Conservation (phyloP, 2,329 filamentous ascomycete genomes). For the Leptographium radiaticola region DNA sequence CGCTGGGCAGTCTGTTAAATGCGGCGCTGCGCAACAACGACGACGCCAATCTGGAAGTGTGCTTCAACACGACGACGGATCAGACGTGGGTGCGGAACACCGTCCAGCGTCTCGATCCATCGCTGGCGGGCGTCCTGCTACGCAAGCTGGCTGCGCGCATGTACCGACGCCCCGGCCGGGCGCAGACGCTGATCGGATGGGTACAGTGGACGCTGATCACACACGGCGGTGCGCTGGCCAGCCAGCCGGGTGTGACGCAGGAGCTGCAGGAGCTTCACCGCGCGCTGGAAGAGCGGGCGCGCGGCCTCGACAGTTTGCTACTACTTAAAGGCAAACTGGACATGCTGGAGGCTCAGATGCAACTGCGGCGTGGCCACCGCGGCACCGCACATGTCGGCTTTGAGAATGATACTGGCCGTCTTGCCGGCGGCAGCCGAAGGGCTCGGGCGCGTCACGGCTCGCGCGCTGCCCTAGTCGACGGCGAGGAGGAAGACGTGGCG, state of each 20-base stretch:
- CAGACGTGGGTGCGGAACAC: conserved; percentile 69
- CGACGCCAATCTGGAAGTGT: conserved; percentile 77
- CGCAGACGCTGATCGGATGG: conserved; percentile 85
- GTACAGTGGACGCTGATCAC: conserved; percentile 89
- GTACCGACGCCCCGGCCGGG: conserved; percentile 75
- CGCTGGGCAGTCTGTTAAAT: conserved; percentile 81
- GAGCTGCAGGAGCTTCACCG: conserved; percentile 68
- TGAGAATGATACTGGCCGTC: too few species aligned
- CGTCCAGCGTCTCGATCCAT: conserved; percentile 79
- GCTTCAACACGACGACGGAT: conserved; percentile 69
- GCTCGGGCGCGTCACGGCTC: conserved; percentile 43
- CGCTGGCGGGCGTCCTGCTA: conserved; percentile 65
- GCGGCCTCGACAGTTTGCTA: conserved; percentile 68
- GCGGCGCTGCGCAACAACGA: conserved; percentile 92
- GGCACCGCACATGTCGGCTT: conserved; percentile 6
- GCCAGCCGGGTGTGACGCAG: conserved; percentile 70
- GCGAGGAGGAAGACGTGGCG: conserved; percentile 47
- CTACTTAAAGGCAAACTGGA: conserved; percentile 91
- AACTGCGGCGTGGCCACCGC: conserved; percentile 56
- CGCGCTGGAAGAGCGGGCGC: conserved; percentile 76
- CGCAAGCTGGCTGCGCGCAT: conserved; percentile 77
- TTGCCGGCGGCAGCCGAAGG: conserved; percentile 31
- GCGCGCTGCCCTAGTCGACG: conserved; percentile 20
- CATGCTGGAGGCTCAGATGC: conserved; percentile 82
- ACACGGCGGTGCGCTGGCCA: conserved; percentile 80